Percentiles rank a stretch among this genome's conserved stretches.
phyloP scores from a whole-genome alignment of 768 basidiomycete genomes.

The Megacollybia marginata region DNA sequence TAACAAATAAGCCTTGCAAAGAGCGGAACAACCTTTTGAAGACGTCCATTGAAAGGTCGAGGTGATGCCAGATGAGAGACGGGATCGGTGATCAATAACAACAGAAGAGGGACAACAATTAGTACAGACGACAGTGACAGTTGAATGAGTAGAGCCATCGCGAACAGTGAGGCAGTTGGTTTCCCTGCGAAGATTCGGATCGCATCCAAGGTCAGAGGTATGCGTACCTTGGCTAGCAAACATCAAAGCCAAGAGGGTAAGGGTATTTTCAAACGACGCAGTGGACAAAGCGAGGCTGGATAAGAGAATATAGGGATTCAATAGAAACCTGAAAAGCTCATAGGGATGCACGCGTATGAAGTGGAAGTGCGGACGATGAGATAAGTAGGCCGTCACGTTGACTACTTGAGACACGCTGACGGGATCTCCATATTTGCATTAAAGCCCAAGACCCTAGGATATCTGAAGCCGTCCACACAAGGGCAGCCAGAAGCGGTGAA shows the following conservation, averaged over 20 bases:
- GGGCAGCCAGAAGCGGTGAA: constrained; percentile 36
- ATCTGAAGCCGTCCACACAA: constrained; percentile 70
- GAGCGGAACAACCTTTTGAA: constrained; percentile 26
- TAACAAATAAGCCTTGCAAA: constrained; percentile 47
- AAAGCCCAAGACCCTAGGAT: constrained; percentile 61
- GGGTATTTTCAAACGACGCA: constrained; percentile 72
- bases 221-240: constrained; percentile 60
- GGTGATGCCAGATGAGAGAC: constrained; percentile 67
- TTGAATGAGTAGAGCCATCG: constrained; percentile 66
- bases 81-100: constrained; percentile 57
- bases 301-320: constrained; percentile 85
- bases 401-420: constrained; percentile 42
- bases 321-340: constrained; percentile 54
- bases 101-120: constrained; percentile 55
- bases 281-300: constrained; percentile 79
- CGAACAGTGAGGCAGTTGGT: constrained; percentile 49
- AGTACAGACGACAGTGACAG: constrained; percentile 66
- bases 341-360: not conserved
- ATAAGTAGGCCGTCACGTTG: constrained; percentile 56
- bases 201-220: constrained; percentile 21
- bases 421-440: constrained; percentile 57
- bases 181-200: constrained; percentile 34
- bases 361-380: constrained; percentile 43
- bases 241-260: constrained; percentile 59
- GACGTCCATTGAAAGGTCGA: constrained; percentile 22